Evolutionary conservation across 306 rosid species (phyloP), one percentile per base, ranked within the genome.

Genomic region (Vigna hirtella): DNA sequence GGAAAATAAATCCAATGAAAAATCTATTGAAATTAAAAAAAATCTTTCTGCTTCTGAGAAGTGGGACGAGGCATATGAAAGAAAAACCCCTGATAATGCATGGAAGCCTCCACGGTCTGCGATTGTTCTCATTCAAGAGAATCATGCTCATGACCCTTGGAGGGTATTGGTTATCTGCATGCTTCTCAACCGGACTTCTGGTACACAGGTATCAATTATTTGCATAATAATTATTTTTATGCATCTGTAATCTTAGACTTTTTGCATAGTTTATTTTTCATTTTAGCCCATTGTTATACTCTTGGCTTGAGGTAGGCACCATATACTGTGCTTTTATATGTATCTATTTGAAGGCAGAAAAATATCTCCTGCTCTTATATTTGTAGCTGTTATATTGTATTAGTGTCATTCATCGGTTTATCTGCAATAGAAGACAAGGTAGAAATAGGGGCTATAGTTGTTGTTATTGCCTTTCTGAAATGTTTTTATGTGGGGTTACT

Each of bases 61-160:
- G 84, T 14, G 4, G 55, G 73, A 59, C 18, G 89, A 86, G 22
- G 96, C 96, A 26, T 93, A 90, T 70, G 74, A 32, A 65, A 89
- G 91, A 70, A 85, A 45, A 85, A 34, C 84, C 20, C 51, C 79
- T 5, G 83, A 89, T 63, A 85, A 93, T 74, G 80, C 78, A 66
- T 93, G 96, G 97, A 57, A 55, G 43, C 94, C 97, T 79, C 97
- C 97, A 9, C 80, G 80, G 66, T 90, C 97, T 11, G 15, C 15
- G 0, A 8, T 18, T 53, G 9, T 20, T 81, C 96, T 93, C 62
- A 84, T 93, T 71, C 96, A 93, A 83, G 92, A 93, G 77, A 81
- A 73, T 58, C 96, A 93, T 73, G 62, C 53, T 5, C 81, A 83
- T 63, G 93, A 93, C 77, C 97, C 97, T 30, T 90, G 96, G 97